phyloP scores from a whole-genome alignment of 306 rosid genomes.

The Geum urbanum region DNA sequence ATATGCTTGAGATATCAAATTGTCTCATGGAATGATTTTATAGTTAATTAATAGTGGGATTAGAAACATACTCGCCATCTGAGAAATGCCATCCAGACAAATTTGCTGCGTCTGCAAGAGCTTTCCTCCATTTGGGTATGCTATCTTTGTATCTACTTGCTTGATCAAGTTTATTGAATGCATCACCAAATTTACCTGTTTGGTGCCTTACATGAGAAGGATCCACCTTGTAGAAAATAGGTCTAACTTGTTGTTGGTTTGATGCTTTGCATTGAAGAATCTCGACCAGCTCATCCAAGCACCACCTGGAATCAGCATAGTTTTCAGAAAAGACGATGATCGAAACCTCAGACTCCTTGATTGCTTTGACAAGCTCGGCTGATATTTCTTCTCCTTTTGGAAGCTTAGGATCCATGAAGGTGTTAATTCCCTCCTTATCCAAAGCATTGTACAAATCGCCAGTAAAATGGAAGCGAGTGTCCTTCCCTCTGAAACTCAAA shows the following conservation, averaged over 20 bases:
- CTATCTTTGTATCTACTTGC: neutral
- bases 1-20: neutral
- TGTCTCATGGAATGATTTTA: too few relatives aligned
- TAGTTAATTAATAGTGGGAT: neutral
- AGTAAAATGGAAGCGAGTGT: too few relatives aligned
- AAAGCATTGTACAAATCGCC: too few relatives aligned
- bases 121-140: neutral
- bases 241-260: neutral
- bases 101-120: neutral
- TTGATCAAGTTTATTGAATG: neutral
- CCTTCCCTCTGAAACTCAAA: too few relatives aligned
- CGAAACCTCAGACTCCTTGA: too few relatives aligned
- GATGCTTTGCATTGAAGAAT: neutral
- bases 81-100: neutral
- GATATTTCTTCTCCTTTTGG: neutral
- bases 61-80: neutral
- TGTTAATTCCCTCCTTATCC: too few relatives aligned
- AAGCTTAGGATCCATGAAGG: neutral
- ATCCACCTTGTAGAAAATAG: neutral
- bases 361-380: neutral
- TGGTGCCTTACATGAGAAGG: neutral
- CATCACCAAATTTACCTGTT: neutral
- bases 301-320: too few relatives aligned
- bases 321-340: too few relatives aligned
- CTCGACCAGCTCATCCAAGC: neutral